Evolutionary conservation across 1,139 yeast genomes (phyloP), one percentile per base, ranked within the genome.

Genomic region (Pichia sp.): DNA sequence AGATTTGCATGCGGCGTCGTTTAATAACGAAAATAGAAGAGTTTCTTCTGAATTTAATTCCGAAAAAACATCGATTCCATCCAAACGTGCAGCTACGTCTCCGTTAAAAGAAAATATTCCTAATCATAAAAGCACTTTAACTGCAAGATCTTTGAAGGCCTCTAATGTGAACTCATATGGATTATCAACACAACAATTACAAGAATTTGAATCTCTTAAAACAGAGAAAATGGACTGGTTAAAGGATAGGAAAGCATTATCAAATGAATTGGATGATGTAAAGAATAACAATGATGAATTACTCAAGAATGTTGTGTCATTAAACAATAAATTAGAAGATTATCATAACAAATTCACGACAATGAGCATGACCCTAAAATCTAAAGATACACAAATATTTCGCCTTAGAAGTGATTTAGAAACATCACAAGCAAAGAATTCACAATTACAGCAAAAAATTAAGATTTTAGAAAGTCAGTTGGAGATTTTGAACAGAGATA

Each of bases 1-100:
- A 23, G 32, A 35, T 30, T 20, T 39, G 16, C 20, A 28, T 29
- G n/a, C 10, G 9, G 26, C 8, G 5, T 16, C 30, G 3, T 22
- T 20, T 28, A 24, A 20, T 10, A n/a, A 22, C 10, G 28, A 29
- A 37, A 23, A n/a, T 11, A n/a, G 8, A 20, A 28, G 20, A 28
- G 20, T 10, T 3, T 11, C 26, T 12, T 10, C 12, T n/a, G n/a
- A 22, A n/a, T n/a, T n/a, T n/a, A n/a, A n/a, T n/a, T n/a, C n/a
- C n/a, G n/a, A 32, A 28, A 22, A 35, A 24, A 12, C 12, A n/a
- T 42, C 71, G 53, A 54, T 82, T 16, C 89, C 87, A 3, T 68
- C 83, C 2, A 82, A 82, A 54, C 68, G 90, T 51, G 70, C 74
- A 0, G 84, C 87, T 0, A 68, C 84, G 0, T 81, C 87, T 0